phyloP scores from a whole-genome alignment of 768 basidiomycete genomes.

The Termitomyces sp. region DNA sequence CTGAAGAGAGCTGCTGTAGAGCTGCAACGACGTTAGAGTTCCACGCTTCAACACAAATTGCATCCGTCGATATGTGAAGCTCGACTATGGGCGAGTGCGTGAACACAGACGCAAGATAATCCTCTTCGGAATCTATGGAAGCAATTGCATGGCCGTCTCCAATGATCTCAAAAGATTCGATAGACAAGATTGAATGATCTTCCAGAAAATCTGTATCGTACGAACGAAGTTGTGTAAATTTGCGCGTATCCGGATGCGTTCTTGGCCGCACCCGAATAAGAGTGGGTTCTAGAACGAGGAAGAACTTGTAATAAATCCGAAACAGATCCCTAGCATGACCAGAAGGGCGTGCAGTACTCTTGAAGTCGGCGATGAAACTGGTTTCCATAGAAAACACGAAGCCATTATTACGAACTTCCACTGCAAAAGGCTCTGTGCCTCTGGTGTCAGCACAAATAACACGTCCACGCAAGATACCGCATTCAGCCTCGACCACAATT shows the following conservation, averaged over 20 bases:
- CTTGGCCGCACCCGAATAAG: slow-evolving; percentile 48
- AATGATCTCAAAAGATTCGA: slow-evolving; percentile 50
- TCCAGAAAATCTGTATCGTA: slow-evolving; percentile 33
- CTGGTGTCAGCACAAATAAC: slow-evolving; percentile 42
- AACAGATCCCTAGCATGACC: slow-evolving; percentile 37
- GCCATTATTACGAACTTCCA: slow-evolving; percentile 57
- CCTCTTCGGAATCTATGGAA: slow-evolving; percentile 41
- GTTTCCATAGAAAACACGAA: slow-evolving; percentile 38
- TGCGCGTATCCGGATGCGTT: slow-evolving; percentile 19
- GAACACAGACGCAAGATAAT: slow-evolving; percentile 35
- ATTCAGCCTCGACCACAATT: slow-evolving; percentile 38
- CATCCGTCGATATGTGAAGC: slow-evolving; percentile 48
- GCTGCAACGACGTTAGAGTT: slow-evolving; percentile 51
- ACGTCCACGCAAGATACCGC: slow-evolving; percentile 47
- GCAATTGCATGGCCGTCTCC: slow-evolving; percentile 44
- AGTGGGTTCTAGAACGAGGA: slow-evolving; percentile 42
- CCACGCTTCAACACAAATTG: slow-evolving; percentile 64
- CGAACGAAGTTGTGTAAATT: slow-evolving; percentile 23
- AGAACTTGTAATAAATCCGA: slow-evolving; percentile 37
- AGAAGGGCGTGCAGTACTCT: slow-evolving; percentile 18
- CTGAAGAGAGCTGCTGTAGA: slow-evolving; percentile 44
- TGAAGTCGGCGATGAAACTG: slow-evolving; percentile 29
- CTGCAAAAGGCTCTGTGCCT: slow-evolving; percentile 37
- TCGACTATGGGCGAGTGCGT: slow-evolving; percentile 38
- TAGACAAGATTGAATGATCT: slow-evolving; percentile 49